Evolutionary conservation across 176 grass and related monocot species (phyloP).

Genomic region (Oryza nivara): DNA sequence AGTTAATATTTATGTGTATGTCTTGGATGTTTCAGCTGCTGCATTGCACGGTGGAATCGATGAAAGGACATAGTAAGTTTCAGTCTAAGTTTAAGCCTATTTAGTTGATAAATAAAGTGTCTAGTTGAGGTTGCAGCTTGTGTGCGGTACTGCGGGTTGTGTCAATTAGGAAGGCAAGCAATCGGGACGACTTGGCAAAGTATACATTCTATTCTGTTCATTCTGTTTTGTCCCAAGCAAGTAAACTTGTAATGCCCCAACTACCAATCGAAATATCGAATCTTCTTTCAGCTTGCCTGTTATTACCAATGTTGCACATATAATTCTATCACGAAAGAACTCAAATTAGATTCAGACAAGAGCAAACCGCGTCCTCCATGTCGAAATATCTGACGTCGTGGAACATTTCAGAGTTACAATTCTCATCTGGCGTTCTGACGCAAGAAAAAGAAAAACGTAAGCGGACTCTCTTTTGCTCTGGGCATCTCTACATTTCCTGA

Average conservation of each 20-base stretch:
- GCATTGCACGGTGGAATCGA: slow-evolving; percentile 43
- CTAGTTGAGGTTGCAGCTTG: neutral
- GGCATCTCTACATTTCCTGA: neutral
- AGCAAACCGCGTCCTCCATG: neutral
- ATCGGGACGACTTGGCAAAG: slow-evolving; percentile 10
- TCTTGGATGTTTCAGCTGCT: slow-evolving; percentile 45
- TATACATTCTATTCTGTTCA: neutral
- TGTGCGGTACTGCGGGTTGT: neutral
- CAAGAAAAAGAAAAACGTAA: neutral
- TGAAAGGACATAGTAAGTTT: slow-evolving; percentile 38
- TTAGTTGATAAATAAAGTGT: neutral
- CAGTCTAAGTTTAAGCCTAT: neutral
- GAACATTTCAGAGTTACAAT: neutral
- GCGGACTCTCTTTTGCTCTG: neutral
- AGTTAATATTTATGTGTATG: slow-evolving; percentile 7
- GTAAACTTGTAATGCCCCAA: slow-evolving; percentile 4
- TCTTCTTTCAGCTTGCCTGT: neutral
- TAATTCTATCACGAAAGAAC: neutral
- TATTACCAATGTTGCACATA: neutral
- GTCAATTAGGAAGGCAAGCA: slow-evolving; percentile 16
- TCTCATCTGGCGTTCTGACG: neutral
- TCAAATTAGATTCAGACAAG: neutral
- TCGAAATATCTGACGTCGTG: neutral
- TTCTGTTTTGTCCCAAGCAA: slow-evolving; percentile 6
- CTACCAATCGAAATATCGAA: neutral